Base-by-base conservation (phyloP, 202 grass and related monocot species). In the Setaria viridis region DNA sequence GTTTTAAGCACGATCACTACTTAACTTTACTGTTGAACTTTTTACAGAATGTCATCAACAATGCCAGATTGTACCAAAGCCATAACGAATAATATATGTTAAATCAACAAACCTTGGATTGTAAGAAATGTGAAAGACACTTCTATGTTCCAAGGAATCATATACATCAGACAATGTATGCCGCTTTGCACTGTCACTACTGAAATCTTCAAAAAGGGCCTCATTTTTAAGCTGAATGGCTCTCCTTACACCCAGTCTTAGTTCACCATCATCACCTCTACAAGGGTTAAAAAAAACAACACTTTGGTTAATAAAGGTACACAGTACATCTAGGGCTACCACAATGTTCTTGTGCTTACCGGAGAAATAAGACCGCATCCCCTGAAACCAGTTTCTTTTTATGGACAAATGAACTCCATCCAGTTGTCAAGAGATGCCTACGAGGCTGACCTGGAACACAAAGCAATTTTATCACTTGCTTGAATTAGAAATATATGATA, bases 391-490 rank as follows among this genome's bases (percentile, higher is more conserved):
- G 91, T 80, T 95, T 98, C 84, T 98, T 98, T 86, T 87, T 98
- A 80, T 94, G 94, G 69, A 98, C 84, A 94, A 98, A 98, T 53
- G 96, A 92, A 86, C 95, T 98, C 95, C 95, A 98, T 81, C 95
- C 95, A 43, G 95, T 98, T 11, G 95, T 98, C 70, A 98, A 92
- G 80, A 98, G 96, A 92, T 98, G 96, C 88, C 96, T 93, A 83
- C 96, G 96, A 42, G 96, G 96, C 75, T 98, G 96, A 89, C 96
- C 96, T 98, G 86, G 70, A 86, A 85, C 49, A 39, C 29, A 56
- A 71, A 80, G 46, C 15, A 69, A 30, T 34, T 42, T 84, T 62
- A 70, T 70, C 43, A 87, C 9, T 75, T 70, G 80, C 35, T 76
- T 49, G 19, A 84, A 63, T 33, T 43, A 51, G 4, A 69, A 54